Evolutionary conservation across 1,284 basidiomycete genomes (phyloP).

Genomic region (Sphagnurus paluster): DNA sequence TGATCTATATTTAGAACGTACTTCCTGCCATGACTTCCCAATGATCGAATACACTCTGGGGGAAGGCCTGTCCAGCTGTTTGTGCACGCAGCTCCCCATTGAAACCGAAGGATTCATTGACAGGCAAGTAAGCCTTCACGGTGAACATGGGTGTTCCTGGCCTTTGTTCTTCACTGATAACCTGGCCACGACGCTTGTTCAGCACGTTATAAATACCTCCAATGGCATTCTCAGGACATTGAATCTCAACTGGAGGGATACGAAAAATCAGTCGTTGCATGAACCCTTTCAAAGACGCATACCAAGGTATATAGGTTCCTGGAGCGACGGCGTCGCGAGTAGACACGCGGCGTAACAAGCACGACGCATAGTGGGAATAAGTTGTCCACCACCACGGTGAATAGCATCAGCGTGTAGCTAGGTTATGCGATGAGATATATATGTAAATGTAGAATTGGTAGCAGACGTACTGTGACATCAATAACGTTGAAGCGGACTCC

Average conservation of each 20-base stretch:
- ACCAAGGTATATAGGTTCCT: slow-evolving; percentile 97
- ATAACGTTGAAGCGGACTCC: slow-evolving; percentile 96
- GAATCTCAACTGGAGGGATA: slow-evolving; percentile 76
- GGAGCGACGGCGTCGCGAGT: slow-evolving; percentile 88
- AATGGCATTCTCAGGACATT: slow-evolving; percentile 96
- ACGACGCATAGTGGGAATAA: slow-evolving; percentile 97
- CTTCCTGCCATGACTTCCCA: slow-evolving; percentile 86
- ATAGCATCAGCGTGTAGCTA: slow-evolving; percentile 98
- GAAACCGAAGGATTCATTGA: slow-evolving; percentile 98
- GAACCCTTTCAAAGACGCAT: slow-evolving; percentile 18
- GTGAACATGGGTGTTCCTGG: slow-evolving; percentile 99
- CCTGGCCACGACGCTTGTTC: slow-evolving; percentile 99
- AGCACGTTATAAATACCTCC: slow-evolving; percentile 96
- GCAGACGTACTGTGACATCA: slow-evolving; percentile 72
- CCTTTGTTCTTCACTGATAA: slow-evolving; percentile 97
- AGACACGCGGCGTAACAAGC: slow-evolving; percentile 95
- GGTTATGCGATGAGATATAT: not conserved
- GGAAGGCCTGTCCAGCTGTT: slow-evolving; percentile 98
- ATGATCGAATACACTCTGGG: slow-evolving; percentile 93
- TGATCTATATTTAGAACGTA: slow-evolving; percentile 37
- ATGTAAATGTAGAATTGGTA: too few relatives aligned
- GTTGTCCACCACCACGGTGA: slow-evolving; percentile 99
- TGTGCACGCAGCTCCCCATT: slow-evolving; percentile 93
- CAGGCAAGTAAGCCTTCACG: slow-evolving; percentile 98
- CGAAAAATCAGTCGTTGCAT: slow-evolving; percentile 3